Conservation (phyloP, 768 basidiomycete species). For the Cystofilobasidium ferigula region DNA sequence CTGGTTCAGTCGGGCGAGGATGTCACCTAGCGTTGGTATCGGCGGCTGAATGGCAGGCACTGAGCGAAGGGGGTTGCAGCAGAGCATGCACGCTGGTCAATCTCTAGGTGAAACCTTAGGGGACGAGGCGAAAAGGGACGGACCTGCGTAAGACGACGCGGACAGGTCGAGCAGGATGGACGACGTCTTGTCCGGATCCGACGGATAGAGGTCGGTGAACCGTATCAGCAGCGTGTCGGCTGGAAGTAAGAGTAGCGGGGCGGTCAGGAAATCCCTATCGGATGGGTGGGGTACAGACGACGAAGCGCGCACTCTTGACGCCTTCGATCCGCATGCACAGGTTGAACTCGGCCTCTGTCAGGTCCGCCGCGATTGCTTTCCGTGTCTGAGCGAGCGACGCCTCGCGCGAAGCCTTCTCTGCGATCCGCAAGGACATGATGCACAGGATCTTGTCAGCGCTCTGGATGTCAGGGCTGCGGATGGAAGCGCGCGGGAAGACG, state of each 20-base stretch:
- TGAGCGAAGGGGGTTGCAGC: background rate
- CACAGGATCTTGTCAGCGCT: too few species aligned
- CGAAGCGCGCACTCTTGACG: constrained; percentile 5
- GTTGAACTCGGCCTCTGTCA: constrained; percentile 1
- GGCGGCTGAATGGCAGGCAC: constrained; percentile 15
- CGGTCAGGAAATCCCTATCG: background rate
- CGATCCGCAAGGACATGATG: background rate
- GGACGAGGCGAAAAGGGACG: background rate
- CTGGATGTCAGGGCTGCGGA: background rate
- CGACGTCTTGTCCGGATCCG: constrained; percentile 13
- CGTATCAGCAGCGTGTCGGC: constrained; percentile 23
- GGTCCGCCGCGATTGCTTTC: constrained; percentile 8
- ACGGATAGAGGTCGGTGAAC: constrained; percentile 18
- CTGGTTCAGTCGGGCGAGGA: constrained; percentile 12
- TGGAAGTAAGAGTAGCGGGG: background rate
- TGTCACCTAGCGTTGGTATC: constrained; percentile 1
- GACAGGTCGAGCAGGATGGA: constrained; percentile 20
- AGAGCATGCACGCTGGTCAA: background rate
- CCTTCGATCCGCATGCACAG: constrained; percentile 20
- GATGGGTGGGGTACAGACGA: background rate
- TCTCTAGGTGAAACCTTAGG: background rate
- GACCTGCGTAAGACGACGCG: constrained; percentile 8
- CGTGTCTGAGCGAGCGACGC: constrained; percentile 11
- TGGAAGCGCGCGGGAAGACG: background rate
- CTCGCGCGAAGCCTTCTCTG: constrained; percentile 19